Evolutionary conservation across 2,329 filamentous ascomycete genomes (phyloP).

Genomic region (Penicillium sp.): DNA sequence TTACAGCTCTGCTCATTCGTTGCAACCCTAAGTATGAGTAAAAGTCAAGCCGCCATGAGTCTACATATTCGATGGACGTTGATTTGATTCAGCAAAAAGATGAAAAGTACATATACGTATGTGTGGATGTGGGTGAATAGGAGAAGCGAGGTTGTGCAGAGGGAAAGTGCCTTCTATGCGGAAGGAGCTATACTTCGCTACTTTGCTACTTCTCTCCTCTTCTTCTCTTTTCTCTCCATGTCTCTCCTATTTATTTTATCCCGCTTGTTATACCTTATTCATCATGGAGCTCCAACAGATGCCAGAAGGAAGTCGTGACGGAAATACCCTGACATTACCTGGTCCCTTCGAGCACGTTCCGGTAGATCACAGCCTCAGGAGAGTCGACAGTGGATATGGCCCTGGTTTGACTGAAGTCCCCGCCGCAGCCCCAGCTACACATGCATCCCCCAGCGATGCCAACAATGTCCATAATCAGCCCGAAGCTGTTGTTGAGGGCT

Average conservation of each 20-base stretch:
- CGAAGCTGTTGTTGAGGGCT: not conserved
- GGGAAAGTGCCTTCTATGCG: not conserved
- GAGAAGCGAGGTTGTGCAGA: not conserved
- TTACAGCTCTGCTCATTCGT: not conserved
- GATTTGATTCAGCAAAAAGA: no score
- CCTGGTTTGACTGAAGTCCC: not conserved
- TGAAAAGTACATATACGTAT: no score
- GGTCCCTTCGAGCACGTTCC: not conserved
- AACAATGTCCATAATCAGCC: not conserved
- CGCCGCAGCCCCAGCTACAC: no score
- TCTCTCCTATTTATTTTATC: not conserved
- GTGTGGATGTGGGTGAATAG: no score
- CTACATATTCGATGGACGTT: no score
- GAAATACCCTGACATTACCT: not conserved
- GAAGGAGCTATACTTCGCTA: not conserved
- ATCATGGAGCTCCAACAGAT: not conserved
- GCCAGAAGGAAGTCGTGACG: not conserved
- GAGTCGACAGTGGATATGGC: conserved; percentile 2
- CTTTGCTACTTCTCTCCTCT: not conserved
- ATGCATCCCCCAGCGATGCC: not conserved
- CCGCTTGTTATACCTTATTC: not conserved
- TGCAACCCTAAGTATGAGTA: not conserved
- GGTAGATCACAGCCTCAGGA: not conserved
- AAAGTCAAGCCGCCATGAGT: no score
- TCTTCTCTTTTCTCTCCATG: not conserved